Conservation (phyloP, 2,329 filamentous ascomycete genomes). For the Didymellaceae sp. region DNA sequence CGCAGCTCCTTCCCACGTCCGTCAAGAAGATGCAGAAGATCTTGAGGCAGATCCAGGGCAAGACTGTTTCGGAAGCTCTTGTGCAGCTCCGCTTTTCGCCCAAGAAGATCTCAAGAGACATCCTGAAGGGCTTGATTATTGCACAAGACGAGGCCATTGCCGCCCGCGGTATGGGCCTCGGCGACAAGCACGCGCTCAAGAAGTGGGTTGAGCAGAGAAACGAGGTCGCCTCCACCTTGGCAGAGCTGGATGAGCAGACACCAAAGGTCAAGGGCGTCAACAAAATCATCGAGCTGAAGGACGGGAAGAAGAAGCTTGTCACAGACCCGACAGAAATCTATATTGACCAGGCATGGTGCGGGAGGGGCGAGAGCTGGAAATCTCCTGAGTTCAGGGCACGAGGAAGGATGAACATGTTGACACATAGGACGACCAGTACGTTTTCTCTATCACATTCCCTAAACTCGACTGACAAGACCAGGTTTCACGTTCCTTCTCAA, state of each 20-base stretch:
- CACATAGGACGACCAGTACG: conserved; percentile 77
- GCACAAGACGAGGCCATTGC: conserved; percentile 83
- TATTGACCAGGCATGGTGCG: conserved; percentile 92
- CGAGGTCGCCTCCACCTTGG: conserved; percentile 14
- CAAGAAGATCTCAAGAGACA: conserved; percentile 87
- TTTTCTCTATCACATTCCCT: conserved; percentile 31
- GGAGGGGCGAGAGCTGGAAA: conserved; percentile 63
- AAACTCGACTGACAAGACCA: conserved; percentile 43
- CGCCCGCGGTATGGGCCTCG: conserved; percentile 82
- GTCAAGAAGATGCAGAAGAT: conserved; percentile 90
- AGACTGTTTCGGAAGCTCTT: conserved; percentile 92
- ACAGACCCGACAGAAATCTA: conserved; percentile 83
- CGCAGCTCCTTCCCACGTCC: conserved; percentile 78
- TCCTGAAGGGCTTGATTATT: conserved; percentile 78
- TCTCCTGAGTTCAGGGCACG: conserved; percentile 76
- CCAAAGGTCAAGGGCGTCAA: conserved; percentile 53
- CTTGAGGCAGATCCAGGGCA: conserved; percentile 87
- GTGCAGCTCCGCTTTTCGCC: conserved; percentile 93
- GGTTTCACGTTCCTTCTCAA: conserved; percentile 83
- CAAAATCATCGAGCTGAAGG: conserved; percentile 69
- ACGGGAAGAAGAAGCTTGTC: conserved; percentile 74
- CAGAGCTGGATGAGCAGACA: conserved; percentile 17
- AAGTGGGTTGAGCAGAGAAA: conserved; percentile 29
- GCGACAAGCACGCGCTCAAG: conserved; percentile 32
- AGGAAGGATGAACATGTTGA: conserved; percentile 71